These are phyloP conservation scores for Pseudopyrenochaeta lycopersici DNA, from an alignment of 2,329 filamentous ascomycete species.

Conservation along the genomic window DNA sequence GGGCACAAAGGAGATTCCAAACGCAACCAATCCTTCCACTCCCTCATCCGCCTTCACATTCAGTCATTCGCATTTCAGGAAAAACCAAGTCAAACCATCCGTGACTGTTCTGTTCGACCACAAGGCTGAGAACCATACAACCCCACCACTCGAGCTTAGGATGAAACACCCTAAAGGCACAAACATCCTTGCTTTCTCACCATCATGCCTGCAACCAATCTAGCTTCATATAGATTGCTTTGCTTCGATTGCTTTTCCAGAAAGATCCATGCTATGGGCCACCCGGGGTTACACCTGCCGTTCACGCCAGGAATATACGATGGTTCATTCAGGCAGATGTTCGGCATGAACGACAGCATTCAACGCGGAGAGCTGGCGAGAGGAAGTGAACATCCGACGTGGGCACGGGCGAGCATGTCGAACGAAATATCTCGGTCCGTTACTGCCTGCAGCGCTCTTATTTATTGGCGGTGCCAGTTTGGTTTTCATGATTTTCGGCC, in stretches of 20 bases:
- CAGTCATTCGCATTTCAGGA: slow-evolving; percentile 1
- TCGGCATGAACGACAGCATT: slow-evolving; percentile 27
- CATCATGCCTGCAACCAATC: slow-evolving; percentile 6
- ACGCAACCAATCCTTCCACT: neutral
- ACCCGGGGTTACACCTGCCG: slow-evolving; percentile 14
- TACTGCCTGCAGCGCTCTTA: slow-evolving; percentile 6
- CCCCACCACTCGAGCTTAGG: neutral
- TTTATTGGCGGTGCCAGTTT: too few species aligned
- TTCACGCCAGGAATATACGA: slow-evolving; percentile 14
- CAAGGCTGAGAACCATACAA: slow-evolving; percentile 17
- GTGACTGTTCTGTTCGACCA: slow-evolving; percentile 5
- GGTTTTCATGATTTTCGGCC: slow-evolving; percentile 14
- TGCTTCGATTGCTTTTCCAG: slow-evolving; percentile 22
- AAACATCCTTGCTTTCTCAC: slow-evolving; percentile 12
- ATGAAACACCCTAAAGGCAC: slow-evolving; percentile 13
- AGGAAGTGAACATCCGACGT: slow-evolving; percentile 17
- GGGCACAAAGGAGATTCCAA: slow-evolving; percentile 5
- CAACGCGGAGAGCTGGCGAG: slow-evolving; percentile 17
- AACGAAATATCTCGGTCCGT: slow-evolving; percentile 9
- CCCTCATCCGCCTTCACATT: neutral
- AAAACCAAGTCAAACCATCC: slow-evolving; percentile 13
- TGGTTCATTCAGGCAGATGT: slow-evolving; percentile 23
- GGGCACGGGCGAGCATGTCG: slow-evolving; percentile 19
- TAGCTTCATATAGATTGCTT: slow-evolving; percentile 6
- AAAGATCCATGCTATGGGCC: slow-evolving; percentile 21